Percentiles rank a stretch among this genome's conserved stretches.
These are phyloP conservation scores for Nannochloris sp. DNA, from an alignment of 139 green algal species.

Conservation along the genomic window DNA sequence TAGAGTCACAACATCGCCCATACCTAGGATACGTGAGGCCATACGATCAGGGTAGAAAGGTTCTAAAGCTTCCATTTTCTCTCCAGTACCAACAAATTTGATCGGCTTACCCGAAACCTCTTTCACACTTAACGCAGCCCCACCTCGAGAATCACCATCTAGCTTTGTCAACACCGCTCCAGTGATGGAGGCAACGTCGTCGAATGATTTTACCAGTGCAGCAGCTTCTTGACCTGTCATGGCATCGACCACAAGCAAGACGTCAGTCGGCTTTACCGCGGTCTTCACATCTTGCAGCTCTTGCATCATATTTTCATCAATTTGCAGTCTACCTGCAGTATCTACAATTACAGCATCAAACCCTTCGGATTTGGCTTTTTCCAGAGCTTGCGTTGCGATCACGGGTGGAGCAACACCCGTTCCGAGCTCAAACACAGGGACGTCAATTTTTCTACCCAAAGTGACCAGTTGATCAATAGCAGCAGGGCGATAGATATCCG, in stretches of 20 bases:
- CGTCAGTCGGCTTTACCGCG: slow-evolving; percentile 76
- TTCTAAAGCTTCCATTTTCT: slow-evolving; percentile 95
- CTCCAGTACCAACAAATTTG: slow-evolving; percentile 96
- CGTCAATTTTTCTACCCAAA: slow-evolving; percentile 70
- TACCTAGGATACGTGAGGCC: slow-evolving; percentile 84
- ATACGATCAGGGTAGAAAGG: slow-evolving; percentile 98
- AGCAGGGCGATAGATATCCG: slow-evolving; percentile 84
- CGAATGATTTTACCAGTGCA: slow-evolving; percentile 86
- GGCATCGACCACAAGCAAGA: slow-evolving; percentile 95
- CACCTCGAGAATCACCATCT: slow-evolving; percentile 93
- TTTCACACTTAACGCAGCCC: slow-evolving; percentile 85
- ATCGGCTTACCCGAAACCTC: slow-evolving; percentile 93
- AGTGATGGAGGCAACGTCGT: slow-evolving; percentile 66
- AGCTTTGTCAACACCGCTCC: slow-evolving; percentile 96
- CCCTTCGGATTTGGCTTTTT: slow-evolving; percentile 53
- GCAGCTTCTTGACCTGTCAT: slow-evolving; percentile 97
- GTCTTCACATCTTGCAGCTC: slow-evolving; percentile 76
- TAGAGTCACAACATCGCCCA: slow-evolving; percentile 94
- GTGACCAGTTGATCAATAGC: slow-evolving; percentile 93
- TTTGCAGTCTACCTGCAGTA: slow-evolving; percentile 89
- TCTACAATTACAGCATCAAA: slow-evolving; percentile 91
- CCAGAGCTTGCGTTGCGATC: slow-evolving; percentile 56
- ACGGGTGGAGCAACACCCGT: slow-evolving; percentile 35
- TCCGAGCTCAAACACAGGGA: slow-evolving; percentile 88
- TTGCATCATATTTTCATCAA: slow-evolving; percentile 86